phyloP scores from a whole-genome alignment of 106 monocot genomes.

The Apostasia shenzhenica region DNA sequence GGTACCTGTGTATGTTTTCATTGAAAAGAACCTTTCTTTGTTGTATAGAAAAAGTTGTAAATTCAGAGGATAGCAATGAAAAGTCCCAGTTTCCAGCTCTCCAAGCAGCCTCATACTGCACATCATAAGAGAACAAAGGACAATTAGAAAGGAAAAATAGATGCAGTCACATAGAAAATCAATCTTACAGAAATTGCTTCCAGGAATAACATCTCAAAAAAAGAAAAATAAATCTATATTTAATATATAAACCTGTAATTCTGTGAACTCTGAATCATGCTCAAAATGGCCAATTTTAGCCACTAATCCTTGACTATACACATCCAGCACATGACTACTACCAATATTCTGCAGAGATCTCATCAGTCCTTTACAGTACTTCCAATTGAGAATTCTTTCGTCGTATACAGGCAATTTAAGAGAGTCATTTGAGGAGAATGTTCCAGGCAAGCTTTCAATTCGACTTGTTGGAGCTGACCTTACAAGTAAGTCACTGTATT shows the following conservation, averaged over 20 bases:
- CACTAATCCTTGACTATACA: conserved; percentile 68
- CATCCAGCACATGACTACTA: conserved; percentile 78
- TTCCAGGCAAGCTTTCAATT: conserved; percentile 14
- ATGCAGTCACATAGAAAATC: background rate
- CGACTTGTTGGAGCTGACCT: conserved; percentile 34
- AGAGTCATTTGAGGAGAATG: conserved; percentile 7
- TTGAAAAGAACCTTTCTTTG: conserved; percentile 39
- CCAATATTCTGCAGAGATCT: conserved; percentile 94
- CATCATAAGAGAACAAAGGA: background rate
- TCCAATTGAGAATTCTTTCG: conserved; percentile 35
- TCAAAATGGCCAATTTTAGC: conserved; percentile 47
- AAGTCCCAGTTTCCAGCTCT: conserved; percentile 97
- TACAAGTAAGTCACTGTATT: conserved; percentile 84
- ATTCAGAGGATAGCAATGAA: conserved; percentile 37
- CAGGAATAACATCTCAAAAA: background rate
- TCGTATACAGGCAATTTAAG: conserved; percentile 8
- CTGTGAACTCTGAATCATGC: conserved; percentile 69
- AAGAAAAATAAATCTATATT: background rate
- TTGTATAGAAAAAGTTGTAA: conserved; percentile 12
- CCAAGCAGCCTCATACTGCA: conserved; percentile 99
- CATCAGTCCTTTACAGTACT: conserved; percentile 76
- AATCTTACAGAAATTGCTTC: background rate
- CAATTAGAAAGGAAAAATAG: conserved; percentile 1
- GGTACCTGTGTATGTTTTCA: conserved; percentile 76
- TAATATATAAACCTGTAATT: conserved; percentile 53